Percentiles rank a stretch among this genome's conserved stretches.
Conservation (phyloP, 108 stramenopile genomes). For the Cyclotella cryptica region DNA sequence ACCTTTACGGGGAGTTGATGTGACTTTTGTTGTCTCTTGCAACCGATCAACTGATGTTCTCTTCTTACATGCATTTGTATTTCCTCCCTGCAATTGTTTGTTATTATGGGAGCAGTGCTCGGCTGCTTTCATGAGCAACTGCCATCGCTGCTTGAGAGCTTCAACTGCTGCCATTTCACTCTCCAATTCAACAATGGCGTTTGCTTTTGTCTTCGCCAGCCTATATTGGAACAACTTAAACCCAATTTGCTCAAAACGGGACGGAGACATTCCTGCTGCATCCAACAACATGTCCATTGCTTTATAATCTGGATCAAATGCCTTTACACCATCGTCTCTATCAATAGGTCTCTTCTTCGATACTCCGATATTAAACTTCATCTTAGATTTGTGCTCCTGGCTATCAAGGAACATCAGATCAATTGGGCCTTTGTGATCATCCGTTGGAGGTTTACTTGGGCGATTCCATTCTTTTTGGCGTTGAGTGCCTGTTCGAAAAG, state of each 20-base stretch:
- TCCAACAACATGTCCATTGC: slow-evolving; percentile 3
- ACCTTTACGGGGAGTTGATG: neutral
- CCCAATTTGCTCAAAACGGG: slow-evolving; percentile 10
- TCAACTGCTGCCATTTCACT: neutral
- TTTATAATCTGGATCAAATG: slow-evolving; percentile 11
- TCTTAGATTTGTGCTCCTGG: slow-evolving; percentile 26
- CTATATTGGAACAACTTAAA: slow-evolving; percentile 12
- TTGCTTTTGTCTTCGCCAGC: neutral
- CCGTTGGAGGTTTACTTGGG: neutral
- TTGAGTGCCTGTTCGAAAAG: slow-evolving; percentile 26
- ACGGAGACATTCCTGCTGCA: slow-evolving; percentile 22
- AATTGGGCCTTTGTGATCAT: slow-evolving; percentile 15
- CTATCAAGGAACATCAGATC: slow-evolving; percentile 3
- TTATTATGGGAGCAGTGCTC: neutral
- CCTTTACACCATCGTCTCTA: slow-evolving; percentile 1
- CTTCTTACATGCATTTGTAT: neutral
- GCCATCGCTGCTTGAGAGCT: slow-evolving; percentile 1
- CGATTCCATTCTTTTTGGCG: slow-evolving; percentile 15
- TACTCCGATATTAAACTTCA: neutral
- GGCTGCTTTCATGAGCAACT: neutral
- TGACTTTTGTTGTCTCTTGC: neutral
- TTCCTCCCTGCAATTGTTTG: neutral
- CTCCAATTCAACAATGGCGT: neutral
- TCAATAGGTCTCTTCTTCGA: neutral
- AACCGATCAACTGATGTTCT: neutral